Evolutionary conservation across 768 basidiomycete genomes (phyloP), one percentile per base, ranked within the genome.

Genomic region (Phanerochaete carnosa): DNA sequence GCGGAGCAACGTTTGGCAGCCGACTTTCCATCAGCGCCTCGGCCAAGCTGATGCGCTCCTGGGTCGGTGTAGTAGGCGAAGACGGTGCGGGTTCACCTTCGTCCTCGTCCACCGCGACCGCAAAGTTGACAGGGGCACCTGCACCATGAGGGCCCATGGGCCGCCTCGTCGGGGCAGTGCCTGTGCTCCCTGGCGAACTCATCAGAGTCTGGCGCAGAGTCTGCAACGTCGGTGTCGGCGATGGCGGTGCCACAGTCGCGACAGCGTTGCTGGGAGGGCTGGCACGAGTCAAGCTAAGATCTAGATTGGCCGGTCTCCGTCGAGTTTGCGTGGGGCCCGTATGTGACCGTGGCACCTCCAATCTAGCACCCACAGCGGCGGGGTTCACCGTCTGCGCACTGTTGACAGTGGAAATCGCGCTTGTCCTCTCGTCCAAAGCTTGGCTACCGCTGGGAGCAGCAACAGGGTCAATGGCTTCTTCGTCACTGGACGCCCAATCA

Each of bases 361-460:
- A 59, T 28, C 62, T 58, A n/a, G 53, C 16, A 28, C 47, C 46
- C 65, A 60, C 46, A 54, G 62, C 32, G 43, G 57, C 65, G 45
- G 66, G 63, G 35, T 67, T 53, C 33, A 64, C 66, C 56, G 53
- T 60, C 55, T 45, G 67, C 47, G 67, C 37, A 8, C 72, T 66
- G 43, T 72, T 62, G 30, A 73, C 73, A 8, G 77, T 73, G 2
- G 77, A 77, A 63, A 73, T 70, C 12, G 83, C 78, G 69, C 92
- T 93, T 0, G 92, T 94, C 28, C 92, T 83, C 72, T 94, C 92
- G 66, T 94, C 92, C 53, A 94, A 70, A 15, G 87, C 86, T 68
- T 88, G 89, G 66, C 90, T 88, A 8, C 92, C 92, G 61, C 89
- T 90, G 15, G 90, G 92, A 19, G 92, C 91, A 0, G 92, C 89